Base-by-base conservation (phyloP, 2,329 filamentous ascomycete species). In the Aspergillus sp. region DNA sequence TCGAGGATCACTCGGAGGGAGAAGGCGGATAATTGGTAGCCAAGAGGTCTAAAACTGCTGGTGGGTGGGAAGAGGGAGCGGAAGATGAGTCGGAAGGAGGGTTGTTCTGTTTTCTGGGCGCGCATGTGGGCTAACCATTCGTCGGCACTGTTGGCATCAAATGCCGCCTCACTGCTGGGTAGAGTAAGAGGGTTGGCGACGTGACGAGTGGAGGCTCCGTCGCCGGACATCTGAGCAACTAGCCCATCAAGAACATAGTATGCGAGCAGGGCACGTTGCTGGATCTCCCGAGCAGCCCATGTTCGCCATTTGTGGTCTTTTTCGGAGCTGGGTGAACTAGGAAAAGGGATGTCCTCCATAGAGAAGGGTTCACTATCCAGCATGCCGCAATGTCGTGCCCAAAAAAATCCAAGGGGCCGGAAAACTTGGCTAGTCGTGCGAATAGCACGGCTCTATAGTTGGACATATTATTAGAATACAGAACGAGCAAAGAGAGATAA, bases 301-400 rank as follows among this genome's bases (percentile, higher is more conserved):
- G 65, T 63, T 44, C 72, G 66, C 78, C 78, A 80, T 61, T 73
- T 68, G 12, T 70, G 66, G 5, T 77, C 70, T 51, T 77, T 79
- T 48, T 77, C 73, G 3, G 64, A 63, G 6, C 58, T 57, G 0
- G 71, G 56, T 0, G 76, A 68, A 55, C 69, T 66, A 1, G 66
- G 45, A 2, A 70, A 66, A 3, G 77, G 77, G 1, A 79, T 53
- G 11, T 70, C 67, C 5, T 70, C 68, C 22, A 64, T 46, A 6
- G 68, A 68, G 30, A 71, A 77, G 11, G 71, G 65, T 24, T 68
- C 65, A 46, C 66, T 72, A 34, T 79, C 73, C 48, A 75, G 71
- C 73, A 79, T 77, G 13, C 76, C 76, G 52, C 75, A 79, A 51
- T 79, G 75, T 27, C 76, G 70, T 33, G 77, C 77, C 77, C 77